Conservation (phyloP, 805 yeast genomes). For the Candida morakotiae region DNA sequence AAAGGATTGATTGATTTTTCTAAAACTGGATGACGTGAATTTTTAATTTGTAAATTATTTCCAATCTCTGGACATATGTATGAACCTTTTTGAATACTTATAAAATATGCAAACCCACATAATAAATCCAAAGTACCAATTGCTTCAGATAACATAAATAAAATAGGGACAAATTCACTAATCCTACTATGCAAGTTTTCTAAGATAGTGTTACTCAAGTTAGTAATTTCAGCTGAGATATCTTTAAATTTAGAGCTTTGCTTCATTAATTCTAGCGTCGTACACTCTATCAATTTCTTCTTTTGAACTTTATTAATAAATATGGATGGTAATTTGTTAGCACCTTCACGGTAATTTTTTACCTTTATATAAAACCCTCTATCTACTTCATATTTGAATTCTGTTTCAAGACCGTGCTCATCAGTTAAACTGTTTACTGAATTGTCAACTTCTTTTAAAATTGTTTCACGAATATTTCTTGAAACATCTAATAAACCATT, state of each 20-base stretch:
- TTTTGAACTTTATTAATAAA: constrained; percentile 7
- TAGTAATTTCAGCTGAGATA: constrained; percentile 35
- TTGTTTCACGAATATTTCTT: constrained; percentile 4
- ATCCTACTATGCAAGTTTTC: constrained; percentile 13
- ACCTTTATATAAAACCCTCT: constrained; percentile 9
- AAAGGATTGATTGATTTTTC: constrained; percentile 22
- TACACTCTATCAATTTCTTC: constrained; percentile 9
- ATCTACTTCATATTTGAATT: constrained; percentile 5
- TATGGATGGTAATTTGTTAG: neutral
- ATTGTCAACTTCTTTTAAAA: constrained; percentile 3
- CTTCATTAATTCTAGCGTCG: constrained; percentile 9
- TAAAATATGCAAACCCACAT: constrained; percentile 23
- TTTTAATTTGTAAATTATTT: constrained; percentile 21
- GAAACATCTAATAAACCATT: constrained; percentile 12
- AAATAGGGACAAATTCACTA: constrained; percentile 5
- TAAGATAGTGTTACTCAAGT: constrained; percentile 38
- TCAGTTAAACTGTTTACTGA: constrained; percentile 1
- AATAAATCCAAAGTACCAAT: constrained; percentile 29
- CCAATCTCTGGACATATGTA: constrained; percentile 34
- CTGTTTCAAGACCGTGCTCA: constrained; percentile 2
- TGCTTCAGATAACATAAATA: constrained; percentile 11
- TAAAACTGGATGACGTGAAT: constrained; percentile 41
- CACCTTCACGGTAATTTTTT: neutral
- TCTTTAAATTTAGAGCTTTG: constrained; percentile 36
- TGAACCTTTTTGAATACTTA: constrained; percentile 11